These are phyloP conservation scores for Populus ilicifolia DNA, from an alignment of 345 rosid species.

Conservation along the genomic window DNA sequence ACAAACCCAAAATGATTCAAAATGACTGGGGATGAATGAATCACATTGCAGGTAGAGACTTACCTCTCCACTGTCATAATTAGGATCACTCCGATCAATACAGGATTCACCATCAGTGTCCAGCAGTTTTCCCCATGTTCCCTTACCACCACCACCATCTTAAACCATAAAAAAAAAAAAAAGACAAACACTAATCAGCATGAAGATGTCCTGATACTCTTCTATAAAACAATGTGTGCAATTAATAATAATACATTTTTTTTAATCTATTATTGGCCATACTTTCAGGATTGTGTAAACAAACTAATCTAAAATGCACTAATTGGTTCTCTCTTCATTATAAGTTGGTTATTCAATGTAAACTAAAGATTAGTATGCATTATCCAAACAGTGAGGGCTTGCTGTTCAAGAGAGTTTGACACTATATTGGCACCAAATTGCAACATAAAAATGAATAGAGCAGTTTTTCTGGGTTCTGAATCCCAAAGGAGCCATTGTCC, in stretches of 20 bases:
- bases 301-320: not conserved
- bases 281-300: not conserved
- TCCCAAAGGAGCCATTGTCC: not conserved
- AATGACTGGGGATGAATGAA: not conserved
- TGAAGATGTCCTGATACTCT: not conserved
- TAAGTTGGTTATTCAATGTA: not conserved
- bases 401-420: not conserved
- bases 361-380: not conserved
- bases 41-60: slow-evolving; percentile 11
- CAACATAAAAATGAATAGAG: no score
- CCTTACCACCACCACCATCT: slow-evolving; percentile 99
- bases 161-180: slow-evolving; percentile 14
- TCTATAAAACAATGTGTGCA: not conserved
- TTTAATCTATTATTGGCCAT: not conserved
- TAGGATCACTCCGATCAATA: slow-evolving; percentile 89
- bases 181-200: slow-evolving; percentile 10
- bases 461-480: not conserved
- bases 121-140: slow-evolving; percentile 95
- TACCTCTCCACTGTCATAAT: slow-evolving; percentile 99
- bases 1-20: not conserved
- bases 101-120: slow-evolving; percentile 68
- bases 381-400: not conserved
- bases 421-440: not conserved
- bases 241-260: not conserved
- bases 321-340: not conserved